These are phyloP conservation scores for Porodaedalea pini DNA, from an alignment of 1,284 basidiomycete species.

Conservation along the genomic window DNA sequence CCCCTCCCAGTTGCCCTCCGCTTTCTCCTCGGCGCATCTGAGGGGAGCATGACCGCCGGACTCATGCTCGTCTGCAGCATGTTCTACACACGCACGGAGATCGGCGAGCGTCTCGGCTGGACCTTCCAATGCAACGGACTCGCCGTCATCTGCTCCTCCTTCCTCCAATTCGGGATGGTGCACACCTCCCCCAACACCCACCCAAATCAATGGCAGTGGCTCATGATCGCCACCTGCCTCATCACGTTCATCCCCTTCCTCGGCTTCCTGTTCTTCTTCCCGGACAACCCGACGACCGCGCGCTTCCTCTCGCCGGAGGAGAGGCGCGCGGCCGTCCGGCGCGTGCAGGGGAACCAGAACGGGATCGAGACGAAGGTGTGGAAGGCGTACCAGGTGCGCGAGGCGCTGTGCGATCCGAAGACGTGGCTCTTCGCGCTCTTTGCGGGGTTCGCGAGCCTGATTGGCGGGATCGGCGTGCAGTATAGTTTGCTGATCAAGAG, in stretches of 20 bases:
- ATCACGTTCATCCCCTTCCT: constrained; percentile 26
- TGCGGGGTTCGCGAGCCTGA: constrained; percentile 22
- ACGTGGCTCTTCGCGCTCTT: constrained; percentile 29
- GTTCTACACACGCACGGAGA: constrained; percentile 33
- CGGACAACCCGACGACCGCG: constrained; percentile 29
- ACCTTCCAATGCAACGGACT: constrained; percentile 31
- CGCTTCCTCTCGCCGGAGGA: constrained; percentile 30
- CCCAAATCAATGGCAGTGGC: constrained; percentile 30
- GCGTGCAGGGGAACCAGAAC: constrained; percentile 26
- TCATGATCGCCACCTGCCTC: constrained; percentile 30
- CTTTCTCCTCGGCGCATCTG: constrained; percentile 32
- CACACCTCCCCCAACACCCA: constrained; percentile 25
- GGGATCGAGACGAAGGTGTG: constrained; percentile 29
- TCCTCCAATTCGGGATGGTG: constrained; percentile 32
- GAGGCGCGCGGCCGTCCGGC: constrained; percentile 30
- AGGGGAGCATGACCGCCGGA: constrained; percentile 30
- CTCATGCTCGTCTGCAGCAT: constrained; percentile 31
- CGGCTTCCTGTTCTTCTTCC: constrained; percentile 26
- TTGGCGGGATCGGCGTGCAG: constrained; percentile 28
- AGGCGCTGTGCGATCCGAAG: constrained; percentile 29
- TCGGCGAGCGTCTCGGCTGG: constrained; percentile 31
- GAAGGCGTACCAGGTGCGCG: constrained; percentile 28
- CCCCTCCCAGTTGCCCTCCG: constrained; percentile 28
- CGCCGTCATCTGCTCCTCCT: constrained; percentile 31
- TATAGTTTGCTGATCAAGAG: constrained; percentile 30